These are phyloP conservation scores for Funneliformis mosseae DNA, from an alignment of 192 early-diverging fungal species.

Conservation along the genomic window DNA sequence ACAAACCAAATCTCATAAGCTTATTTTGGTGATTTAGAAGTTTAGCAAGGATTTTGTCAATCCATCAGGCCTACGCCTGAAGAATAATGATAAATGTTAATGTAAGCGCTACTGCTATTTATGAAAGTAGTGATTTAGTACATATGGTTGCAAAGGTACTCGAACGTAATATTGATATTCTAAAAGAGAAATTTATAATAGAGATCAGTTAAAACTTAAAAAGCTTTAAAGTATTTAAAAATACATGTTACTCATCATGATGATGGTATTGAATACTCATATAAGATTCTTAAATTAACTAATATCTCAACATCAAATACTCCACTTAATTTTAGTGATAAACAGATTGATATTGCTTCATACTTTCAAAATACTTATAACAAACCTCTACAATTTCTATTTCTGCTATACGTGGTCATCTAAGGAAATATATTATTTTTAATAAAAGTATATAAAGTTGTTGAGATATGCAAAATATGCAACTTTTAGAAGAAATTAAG, in stretches of 20 bases:
- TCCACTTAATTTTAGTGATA: slow-evolving; percentile 64
- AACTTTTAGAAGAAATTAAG: too few relatives aligned
- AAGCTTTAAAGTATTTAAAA: slow-evolving; percentile 52
- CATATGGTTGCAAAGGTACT: slow-evolving; percentile 75
- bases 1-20: slow-evolving; percentile 60
- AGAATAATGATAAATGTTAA: slow-evolving; percentile 74
- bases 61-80: slow-evolving; percentile 63
- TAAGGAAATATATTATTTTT: slow-evolving; percentile 70
- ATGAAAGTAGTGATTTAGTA: slow-evolving; percentile 66
- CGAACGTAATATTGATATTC: slow-evolving; percentile 49
- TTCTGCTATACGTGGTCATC: slow-evolving; percentile 81
- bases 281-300: slow-evolving; percentile 71
- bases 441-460: slow-evolving; percentile 87
- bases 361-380: slow-evolving; percentile 82
- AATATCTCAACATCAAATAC: slow-evolving; percentile 66
- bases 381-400: slow-evolving; percentile 69
- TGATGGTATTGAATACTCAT: too few relatives aligned
- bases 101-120: slow-evolving; percentile 69
- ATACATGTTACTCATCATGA: slow-evolving; percentile 63
- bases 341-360: slow-evolving; percentile 62
- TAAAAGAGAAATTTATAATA: slow-evolving; percentile 45
- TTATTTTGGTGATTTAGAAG: slow-evolving; percentile 75
- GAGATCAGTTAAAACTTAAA: slow-evolving; percentile 53
- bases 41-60: slow-evolving; percentile 93
- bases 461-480: slow-evolving; percentile 35